A percentile compares a stretch with the other conserved stretches of the same genome.
Conservation (phyloP, 1,284 basidiomycete species). For the Coriolopsis trogii region DNA sequence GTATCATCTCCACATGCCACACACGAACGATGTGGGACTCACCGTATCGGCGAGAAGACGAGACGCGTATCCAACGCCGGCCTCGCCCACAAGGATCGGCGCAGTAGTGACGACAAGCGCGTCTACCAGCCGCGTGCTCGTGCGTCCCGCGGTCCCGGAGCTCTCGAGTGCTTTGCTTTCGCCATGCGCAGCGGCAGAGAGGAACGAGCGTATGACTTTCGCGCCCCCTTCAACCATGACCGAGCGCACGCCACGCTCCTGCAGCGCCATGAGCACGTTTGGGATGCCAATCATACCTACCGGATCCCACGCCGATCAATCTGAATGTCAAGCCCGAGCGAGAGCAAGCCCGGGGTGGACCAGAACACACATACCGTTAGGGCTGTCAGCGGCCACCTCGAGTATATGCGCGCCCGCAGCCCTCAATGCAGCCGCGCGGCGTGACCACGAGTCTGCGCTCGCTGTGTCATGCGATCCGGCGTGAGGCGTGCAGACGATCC, state of each 20-base stretch:
- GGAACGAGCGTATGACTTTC: slow-evolving; percentile 78
- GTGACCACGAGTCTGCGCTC: slow-evolving; percentile 37
- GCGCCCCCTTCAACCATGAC: slow-evolving; percentile 98
- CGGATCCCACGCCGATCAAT: background rate
- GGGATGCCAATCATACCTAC: slow-evolving; percentile 52
- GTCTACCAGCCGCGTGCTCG: slow-evolving; percentile 48
- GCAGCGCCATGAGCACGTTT: slow-evolving; percentile 55
- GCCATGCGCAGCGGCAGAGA: slow-evolving; percentile 41
- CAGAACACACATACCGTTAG: slow-evolving; percentile 16
- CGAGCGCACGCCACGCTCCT: slow-evolving; percentile 59
- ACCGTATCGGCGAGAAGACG: slow-evolving; percentile 27
- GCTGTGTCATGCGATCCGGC: slow-evolving; percentile 7
- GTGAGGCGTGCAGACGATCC: slow-evolving; percentile 60
- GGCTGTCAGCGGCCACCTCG: slow-evolving; percentile 37
- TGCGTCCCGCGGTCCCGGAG: background rate
- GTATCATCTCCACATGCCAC: background rate
- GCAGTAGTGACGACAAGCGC: slow-evolving; percentile 82
- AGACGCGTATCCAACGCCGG: slow-evolving; percentile 64
- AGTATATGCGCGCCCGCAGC: slow-evolving; percentile 58
- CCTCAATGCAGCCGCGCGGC: slow-evolving; percentile 44
- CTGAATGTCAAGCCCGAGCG: background rate
- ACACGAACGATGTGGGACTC: slow-evolving; percentile 9
- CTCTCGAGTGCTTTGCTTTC: slow-evolving; percentile 9
- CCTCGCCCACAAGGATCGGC: slow-evolving; percentile 76
- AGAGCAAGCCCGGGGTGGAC: too few relatives aligned